phyloP scores from a whole-genome alignment of 177 flowering plant genomes.

The Tripterygium wilfordii region DNA sequence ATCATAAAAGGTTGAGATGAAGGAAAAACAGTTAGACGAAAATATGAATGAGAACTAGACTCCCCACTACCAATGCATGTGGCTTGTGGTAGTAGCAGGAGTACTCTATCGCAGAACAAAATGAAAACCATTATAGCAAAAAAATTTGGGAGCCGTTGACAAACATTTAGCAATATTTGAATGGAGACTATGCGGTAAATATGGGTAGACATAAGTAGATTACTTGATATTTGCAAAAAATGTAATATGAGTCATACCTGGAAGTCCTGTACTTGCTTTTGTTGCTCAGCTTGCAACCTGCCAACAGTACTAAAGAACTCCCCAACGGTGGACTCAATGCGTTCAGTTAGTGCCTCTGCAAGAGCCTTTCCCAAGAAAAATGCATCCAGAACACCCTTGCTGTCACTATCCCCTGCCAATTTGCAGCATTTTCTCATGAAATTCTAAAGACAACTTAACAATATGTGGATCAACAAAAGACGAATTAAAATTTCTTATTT shows the following conservation, averaged over 20 bases:
- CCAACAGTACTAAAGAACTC: constrained; percentile 75
- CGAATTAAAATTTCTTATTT: neutral
- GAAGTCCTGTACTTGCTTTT: constrained; percentile 75
- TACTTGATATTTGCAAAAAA: no score
- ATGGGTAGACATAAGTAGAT: no score
- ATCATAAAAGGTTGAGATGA: no score
- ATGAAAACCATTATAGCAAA: no score
- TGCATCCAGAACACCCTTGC: constrained; percentile 67
- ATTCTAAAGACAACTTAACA: neutral
- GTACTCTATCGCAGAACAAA: no score
- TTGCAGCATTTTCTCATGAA: constrained; percentile 1
- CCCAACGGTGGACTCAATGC: constrained; percentile 81
- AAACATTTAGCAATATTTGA: no score
- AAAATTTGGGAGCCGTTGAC: no score
- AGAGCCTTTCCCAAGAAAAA: constrained; percentile 94
- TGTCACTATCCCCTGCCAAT: constrained; percentile 63
- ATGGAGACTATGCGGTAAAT: no score
- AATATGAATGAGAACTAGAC: no score
- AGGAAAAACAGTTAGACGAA: no score
- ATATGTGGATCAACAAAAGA: neutral
- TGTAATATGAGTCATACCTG: constrained; percentile 43
- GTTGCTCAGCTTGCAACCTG: constrained; percentile 88
- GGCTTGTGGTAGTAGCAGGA: no score
- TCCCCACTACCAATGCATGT: no score
- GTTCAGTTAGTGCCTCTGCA: constrained; percentile 79